These are phyloP conservation scores for Plenodomus biglobosus DNA, from an alignment of 2,329 filamentous ascomycete genomes.

Conservation along the genomic window DNA sequence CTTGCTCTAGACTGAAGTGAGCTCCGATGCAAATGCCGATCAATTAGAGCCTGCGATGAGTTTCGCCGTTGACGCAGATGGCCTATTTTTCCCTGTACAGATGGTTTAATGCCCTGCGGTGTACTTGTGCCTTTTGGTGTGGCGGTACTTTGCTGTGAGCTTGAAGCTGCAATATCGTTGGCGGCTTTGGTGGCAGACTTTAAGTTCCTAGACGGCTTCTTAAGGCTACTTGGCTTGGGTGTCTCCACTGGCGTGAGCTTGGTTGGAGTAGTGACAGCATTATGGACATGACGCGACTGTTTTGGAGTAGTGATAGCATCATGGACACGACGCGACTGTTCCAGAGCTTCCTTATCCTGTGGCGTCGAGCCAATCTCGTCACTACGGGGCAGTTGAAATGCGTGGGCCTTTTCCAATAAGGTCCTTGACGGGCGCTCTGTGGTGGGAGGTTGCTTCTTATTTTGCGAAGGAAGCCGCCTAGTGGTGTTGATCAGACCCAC, in stretches of 20 bases:
- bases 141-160: background rate
- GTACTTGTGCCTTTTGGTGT: background rate
- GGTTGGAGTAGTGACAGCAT: background rate
- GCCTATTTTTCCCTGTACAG: background rate
- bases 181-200: background rate
- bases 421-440: background rate
- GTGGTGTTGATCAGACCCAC: conserved; percentile 13
- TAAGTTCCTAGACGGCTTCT: background rate
- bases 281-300: background rate
- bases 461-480: conserved; percentile 1
- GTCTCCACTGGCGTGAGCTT: background rate
- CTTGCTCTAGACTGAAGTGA: too few species aligned
- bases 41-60: background rate
- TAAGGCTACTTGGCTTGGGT: background rate
- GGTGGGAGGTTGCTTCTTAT: background rate
- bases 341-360: conserved; percentile 4
- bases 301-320: background rate
- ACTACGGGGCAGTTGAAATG: conserved; percentile 6
- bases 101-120: background rate
- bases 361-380: conserved; percentile 17
- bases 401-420: conserved; percentile 7
- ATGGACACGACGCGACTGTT: background rate
- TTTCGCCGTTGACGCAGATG: background rate
- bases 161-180: background rate
- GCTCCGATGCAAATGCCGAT: too few species aligned